Evolutionary conservation across 2,329 filamentous ascomycete species (phyloP).

Genomic region (Phaeosphaeria sp.): DNA sequence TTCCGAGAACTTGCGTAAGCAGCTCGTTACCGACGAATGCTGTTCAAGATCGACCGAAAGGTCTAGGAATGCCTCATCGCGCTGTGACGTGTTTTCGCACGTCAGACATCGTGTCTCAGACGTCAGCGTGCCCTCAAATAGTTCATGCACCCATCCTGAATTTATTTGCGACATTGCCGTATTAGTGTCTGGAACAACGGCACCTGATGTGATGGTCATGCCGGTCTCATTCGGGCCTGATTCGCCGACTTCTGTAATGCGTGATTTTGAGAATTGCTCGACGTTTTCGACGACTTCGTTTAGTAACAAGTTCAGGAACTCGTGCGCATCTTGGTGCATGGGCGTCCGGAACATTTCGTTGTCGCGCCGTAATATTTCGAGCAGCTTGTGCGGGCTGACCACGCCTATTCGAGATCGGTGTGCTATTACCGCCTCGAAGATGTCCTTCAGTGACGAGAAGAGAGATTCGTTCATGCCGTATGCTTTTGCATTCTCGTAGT

Average conservation of each 20-base stretch:
- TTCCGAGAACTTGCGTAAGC: constrained; percentile 92
- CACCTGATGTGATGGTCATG: constrained; percentile 22
- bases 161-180: constrained; percentile 35
- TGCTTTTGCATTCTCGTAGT: constrained; percentile 76
- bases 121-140: constrained; percentile 93
- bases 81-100: constrained; percentile 92
- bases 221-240: constrained; percentile 23
- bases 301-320: constrained; percentile 93
- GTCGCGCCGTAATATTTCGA: constrained; percentile 91
- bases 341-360: constrained; percentile 97
- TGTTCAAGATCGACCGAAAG: constrained; percentile 95
- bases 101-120: constrained; percentile 97
- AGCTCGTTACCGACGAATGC: constrained; percentile 95
- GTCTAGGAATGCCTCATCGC: constrained; percentile 95
- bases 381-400: constrained; percentile 87
- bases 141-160: constrained; percentile 87
- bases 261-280: constrained; percentile 79
- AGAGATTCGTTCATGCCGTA: constrained; percentile 96
- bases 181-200: constrained; percentile 25
- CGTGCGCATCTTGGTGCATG: constrained; percentile 98
- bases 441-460: constrained; percentile 94
- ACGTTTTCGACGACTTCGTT: constrained; percentile 96
- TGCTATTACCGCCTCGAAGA: constrained; percentile 88
- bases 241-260: constrained; percentile 52
- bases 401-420: constrained; percentile 85